phyloP scores from a whole-genome alignment of 163 green algal genomes.

The Coccomyxa subellipsoidea region DNA sequence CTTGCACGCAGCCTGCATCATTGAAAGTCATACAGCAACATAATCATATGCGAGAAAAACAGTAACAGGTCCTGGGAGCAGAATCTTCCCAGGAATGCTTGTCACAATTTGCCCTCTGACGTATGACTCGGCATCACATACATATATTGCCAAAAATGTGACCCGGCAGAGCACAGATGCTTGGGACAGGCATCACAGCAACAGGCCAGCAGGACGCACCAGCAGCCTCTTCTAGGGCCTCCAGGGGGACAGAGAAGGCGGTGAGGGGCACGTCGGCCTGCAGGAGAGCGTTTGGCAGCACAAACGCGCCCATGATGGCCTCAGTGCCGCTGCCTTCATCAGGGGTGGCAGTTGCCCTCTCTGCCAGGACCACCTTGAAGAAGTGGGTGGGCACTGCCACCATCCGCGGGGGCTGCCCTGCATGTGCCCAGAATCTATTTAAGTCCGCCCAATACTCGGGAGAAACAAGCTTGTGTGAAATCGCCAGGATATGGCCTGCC shows the following conservation, averaged over 20 bases:
- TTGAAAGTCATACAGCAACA: too few relatives aligned
- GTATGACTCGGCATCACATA: too few relatives aligned
- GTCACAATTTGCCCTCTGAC: too few relatives aligned
- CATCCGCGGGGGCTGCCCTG: constrained; percentile 73
- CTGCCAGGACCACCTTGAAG: constrained; percentile 88
- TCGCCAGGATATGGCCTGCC: neutral
- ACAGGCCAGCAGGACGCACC: constrained; percentile 34
- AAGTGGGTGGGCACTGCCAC: constrained; percentile 93
- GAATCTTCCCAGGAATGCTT: too few relatives aligned
- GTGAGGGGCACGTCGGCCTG: constrained; percentile 70
- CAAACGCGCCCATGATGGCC: constrained; percentile 76
- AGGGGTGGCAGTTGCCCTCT: constrained; percentile 19
- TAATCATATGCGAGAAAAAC: too few relatives aligned
- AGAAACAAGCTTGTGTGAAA: neutral
- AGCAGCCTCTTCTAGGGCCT: constrained; percentile 73
- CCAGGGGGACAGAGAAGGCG: constrained; percentile 78
- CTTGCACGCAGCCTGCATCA: neutral
- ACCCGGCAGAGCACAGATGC: too few relatives aligned
- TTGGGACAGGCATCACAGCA: too few relatives aligned
- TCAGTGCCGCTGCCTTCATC: neutral
- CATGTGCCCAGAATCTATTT: neutral
- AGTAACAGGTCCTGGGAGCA: too few relatives aligned
- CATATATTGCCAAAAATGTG: too few relatives aligned
- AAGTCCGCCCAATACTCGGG: neutral
- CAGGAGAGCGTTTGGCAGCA: constrained; percentile 88